Conservation (phyloP, 495 filamentous ascomycete genomes). For the Baudoinia panamericana region DNA sequence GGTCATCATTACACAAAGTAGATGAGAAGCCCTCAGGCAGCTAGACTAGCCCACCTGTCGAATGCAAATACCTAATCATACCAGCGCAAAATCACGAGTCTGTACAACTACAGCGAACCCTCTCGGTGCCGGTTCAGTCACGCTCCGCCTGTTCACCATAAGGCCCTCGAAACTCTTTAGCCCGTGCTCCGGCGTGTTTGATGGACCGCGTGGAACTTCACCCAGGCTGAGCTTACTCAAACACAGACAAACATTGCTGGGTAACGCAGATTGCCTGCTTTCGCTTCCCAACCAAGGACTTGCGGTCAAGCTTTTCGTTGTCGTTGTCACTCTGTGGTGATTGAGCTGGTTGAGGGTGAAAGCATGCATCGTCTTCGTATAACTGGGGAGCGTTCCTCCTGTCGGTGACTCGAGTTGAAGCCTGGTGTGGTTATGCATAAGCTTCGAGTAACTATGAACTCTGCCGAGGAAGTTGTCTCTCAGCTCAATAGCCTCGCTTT, state of each 20-base stretch:
- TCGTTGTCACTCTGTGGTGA: background rate
- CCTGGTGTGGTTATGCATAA: constrained; percentile 6
- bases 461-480: constrained; percentile 1
- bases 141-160: background rate
- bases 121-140: constrained; percentile 4
- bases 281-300: background rate
- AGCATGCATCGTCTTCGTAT: constrained; percentile 13
- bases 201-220: constrained; percentile 1
- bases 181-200: constrained; percentile 5
- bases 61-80: too few species aligned
- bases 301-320: background rate
- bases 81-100: too few species aligned
- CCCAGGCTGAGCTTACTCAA: constrained; percentile 1
- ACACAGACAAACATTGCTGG: background rate
- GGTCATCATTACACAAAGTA: too few species aligned
- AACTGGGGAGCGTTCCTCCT: constrained; percentile 2
- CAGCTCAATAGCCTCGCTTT: background rate
- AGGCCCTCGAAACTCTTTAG: background rate
- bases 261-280: background rate
- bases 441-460: constrained; percentile 4
- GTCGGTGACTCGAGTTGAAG: background rate
- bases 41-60: too few species aligned
- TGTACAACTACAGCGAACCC: background rate
- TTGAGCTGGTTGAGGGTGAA: constrained; percentile 11
- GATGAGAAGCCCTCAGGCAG: too few species aligned